Conservation (phyloP, 306 rosid genomes). For the Glycine latifolia region DNA sequence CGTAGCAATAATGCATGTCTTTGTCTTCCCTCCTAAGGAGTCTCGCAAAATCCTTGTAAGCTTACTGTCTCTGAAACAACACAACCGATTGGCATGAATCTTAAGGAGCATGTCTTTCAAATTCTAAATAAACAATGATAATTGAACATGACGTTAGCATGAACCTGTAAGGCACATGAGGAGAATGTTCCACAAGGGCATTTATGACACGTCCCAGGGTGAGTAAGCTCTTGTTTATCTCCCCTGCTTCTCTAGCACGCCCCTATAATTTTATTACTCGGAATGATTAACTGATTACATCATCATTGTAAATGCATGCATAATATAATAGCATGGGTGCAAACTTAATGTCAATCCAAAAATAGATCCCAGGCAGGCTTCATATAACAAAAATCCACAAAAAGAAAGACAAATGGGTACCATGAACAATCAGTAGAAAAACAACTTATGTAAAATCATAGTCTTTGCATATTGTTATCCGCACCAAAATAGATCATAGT, state of each 20-base stretch:
- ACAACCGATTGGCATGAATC: constrained; percentile 41
- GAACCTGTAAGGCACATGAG: constrained; percentile 95
- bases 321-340: constrained; percentile 17
- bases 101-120: constrained; percentile 23
- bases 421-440: too few species aligned
- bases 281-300: not conserved
- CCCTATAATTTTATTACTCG: constrained; percentile 59
- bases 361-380: too few species aligned
- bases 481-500: too few species aligned
- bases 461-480: too few species aligned
- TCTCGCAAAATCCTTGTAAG: constrained; percentile 94
- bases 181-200: constrained; percentile 92
- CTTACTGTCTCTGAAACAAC: constrained; percentile 84
- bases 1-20: constrained; percentile 95
- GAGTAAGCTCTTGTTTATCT: constrained; percentile 98
- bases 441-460: too few species aligned
- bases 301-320: not conserved
- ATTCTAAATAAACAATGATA: constrained; percentile 5
- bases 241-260: constrained; percentile 99
- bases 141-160: constrained; percentile 19
- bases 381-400: too few species aligned
- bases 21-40: constrained; percentile 97
- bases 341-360: not conserved
- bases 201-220: constrained; percentile 96
- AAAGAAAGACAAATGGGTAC: too few species aligned